Conservation (phyloP, 345 rosid genomes). For the Kernera saxatilis region DNA sequence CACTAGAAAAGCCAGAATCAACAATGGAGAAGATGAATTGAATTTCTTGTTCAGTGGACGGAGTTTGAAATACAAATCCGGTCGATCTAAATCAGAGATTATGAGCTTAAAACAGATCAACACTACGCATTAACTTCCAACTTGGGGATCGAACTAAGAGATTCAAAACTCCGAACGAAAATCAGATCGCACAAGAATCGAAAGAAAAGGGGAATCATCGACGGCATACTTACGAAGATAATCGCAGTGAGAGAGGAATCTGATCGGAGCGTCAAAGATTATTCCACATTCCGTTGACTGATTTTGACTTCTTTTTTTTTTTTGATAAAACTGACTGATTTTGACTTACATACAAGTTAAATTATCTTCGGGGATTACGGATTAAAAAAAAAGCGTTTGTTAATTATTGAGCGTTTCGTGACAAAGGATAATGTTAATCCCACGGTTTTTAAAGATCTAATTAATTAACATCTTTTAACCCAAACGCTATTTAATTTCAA, state of each 20-base stretch:
- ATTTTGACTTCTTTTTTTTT: too few species aligned
- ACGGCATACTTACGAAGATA: neutral
- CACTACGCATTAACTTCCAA: neutral
- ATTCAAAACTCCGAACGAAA: neutral
- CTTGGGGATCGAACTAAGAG: neutral
- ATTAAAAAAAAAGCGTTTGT: too few species aligned
- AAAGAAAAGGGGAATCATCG: neutral
- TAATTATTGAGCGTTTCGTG: too few species aligned
- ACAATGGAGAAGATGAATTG: neutral
- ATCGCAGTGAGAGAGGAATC: neutral
- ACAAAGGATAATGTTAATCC: too few species aligned
- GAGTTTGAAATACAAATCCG: neutral
- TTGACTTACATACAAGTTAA: too few species aligned
- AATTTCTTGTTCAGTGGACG: neutral
- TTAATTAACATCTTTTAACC: too few species aligned
- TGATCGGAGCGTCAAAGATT: neutral
- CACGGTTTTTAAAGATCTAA: too few species aligned
- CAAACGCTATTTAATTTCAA: too few species aligned
- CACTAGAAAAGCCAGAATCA: neutral
- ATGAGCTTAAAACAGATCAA: neutral
- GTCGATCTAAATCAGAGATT: neutral
- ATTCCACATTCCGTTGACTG: constrained; percentile 7
- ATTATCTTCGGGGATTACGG: too few species aligned
- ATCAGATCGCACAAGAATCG: neutral
- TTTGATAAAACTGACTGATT: too few species aligned